Conservation (phyloP, 2,329 filamentous ascomycete species). For the Trichoderma atrobrunneum region DNA sequence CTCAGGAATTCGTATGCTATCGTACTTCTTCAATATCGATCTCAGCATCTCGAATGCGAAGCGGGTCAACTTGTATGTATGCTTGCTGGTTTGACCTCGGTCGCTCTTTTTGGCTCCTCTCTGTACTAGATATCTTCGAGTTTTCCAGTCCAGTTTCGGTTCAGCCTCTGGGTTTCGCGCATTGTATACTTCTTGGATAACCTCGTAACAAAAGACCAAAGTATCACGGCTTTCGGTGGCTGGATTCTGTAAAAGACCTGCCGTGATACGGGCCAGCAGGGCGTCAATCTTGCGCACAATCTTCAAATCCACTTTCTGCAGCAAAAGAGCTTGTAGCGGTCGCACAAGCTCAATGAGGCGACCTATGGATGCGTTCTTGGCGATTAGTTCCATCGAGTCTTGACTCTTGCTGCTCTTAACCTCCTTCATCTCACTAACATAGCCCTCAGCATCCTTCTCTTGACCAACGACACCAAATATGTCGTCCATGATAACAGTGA, state of each 20-base stretch:
- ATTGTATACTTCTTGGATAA: conserved; percentile 82
- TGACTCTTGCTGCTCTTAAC: conserved; percentile 98
- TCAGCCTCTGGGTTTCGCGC: conserved; percentile 52
- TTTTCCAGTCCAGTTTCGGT: conserved; percentile 58
- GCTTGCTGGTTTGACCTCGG: conserved; percentile 69
- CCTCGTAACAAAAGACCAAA: conserved; percentile 91
- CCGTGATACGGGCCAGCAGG: conserved; percentile 75
- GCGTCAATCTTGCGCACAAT: conserved; percentile 90
- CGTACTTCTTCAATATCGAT: conserved; percentile 80
- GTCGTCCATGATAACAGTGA: conserved; percentile 91
- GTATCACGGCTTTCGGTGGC: conserved; percentile 76
- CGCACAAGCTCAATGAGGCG: conserved; percentile 72
- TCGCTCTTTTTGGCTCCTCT: conserved; percentile 74
- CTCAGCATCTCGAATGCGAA: conserved; percentile 88
- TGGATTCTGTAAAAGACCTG: conserved; percentile 79
- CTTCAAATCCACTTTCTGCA: conserved; percentile 79
- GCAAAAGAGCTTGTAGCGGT: conserved; percentile 74
- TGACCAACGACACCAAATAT: conserved; percentile 90
- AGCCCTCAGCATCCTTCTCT: conserved; percentile 96
- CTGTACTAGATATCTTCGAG: conserved; percentile 76
- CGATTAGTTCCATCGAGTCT: conserved; percentile 92
- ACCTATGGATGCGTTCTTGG: conserved; percentile 73
- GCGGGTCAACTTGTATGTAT: conserved; percentile 81
- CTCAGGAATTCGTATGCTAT: conserved; percentile 70
- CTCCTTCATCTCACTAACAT: conserved; percentile 93